These are phyloP conservation scores for Podochytrium sp. DNA, from an alignment of 192 early-diverging fungal species.

Conservation along the genomic window DNA sequence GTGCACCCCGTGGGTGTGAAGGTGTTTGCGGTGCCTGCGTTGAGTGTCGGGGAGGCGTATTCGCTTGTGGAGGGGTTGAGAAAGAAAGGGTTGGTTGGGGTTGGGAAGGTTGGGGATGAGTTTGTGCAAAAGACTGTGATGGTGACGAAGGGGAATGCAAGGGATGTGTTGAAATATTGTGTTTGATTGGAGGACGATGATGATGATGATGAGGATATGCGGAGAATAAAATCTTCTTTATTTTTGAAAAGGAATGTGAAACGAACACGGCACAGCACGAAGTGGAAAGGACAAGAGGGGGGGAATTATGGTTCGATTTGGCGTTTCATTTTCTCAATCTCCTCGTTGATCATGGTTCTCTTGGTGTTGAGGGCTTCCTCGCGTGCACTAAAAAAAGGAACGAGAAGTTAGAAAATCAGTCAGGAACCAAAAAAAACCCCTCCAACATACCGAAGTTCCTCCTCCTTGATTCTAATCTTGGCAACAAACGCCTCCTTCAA, in stretches of 20 bases:
- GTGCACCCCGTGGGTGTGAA: neutral
- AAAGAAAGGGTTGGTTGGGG: neutral
- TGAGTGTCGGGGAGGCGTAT: constrained; percentile 3
- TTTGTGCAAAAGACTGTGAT: constrained; percentile 25
- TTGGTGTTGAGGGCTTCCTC: constrained; percentile 54
- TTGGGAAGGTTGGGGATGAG: constrained; percentile 3
- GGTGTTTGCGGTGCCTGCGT: neutral
- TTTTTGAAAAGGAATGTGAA: neutral
- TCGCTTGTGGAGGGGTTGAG: constrained; percentile 5
- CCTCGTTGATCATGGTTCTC: constrained; percentile 55
- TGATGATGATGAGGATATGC: neutral
- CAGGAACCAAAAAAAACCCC: neutral
- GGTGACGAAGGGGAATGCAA: constrained; percentile 22
- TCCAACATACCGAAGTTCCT: constrained; percentile 48
- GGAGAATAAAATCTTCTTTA: neutral
- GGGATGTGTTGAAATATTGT: constrained; percentile 15
- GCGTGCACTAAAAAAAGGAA: constrained; percentile 35
- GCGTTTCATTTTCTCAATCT: constrained; percentile 51
- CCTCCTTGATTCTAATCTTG: constrained; percentile 68
- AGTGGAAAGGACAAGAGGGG: neutral
- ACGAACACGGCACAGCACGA: neutral
- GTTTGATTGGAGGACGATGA: neutral
- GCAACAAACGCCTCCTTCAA: constrained; percentile 66
- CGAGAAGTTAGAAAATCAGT: too few relatives aligned
- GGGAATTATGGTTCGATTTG: constrained; percentile 32